These are phyloP conservation scores for Sporopachydermia lactativora DNA, from an alignment of 805 yeast genomes.

Conservation along the genomic window DNA sequence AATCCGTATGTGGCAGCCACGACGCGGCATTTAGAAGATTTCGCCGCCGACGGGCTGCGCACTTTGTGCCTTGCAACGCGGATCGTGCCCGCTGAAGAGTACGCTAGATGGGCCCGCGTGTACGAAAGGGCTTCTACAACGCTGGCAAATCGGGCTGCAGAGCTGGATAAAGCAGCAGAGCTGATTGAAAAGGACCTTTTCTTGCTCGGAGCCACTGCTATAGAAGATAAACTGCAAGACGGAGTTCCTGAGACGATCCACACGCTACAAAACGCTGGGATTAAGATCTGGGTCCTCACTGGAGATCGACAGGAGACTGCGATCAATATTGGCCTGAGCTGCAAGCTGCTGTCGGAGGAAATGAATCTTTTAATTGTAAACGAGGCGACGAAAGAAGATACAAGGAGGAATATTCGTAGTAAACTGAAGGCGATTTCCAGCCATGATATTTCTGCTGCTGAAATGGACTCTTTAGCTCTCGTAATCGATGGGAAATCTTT, in stretches of 20 bases:
- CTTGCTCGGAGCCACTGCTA: slow-evolving; percentile 92
- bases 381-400: slow-evolving; percentile 72
- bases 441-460: slow-evolving; percentile 52
- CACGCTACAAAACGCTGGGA: slow-evolving; percentile 90
- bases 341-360: slow-evolving; percentile 85
- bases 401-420: slow-evolving; percentile 53
- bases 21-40: slow-evolving; percentile 79
- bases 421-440: slow-evolving; percentile 63
- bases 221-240: slow-evolving; percentile 94
- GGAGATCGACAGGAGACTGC: slow-evolving; percentile 99
- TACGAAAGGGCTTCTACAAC: slow-evolving; percentile 78
- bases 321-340: slow-evolving; percentile 95
- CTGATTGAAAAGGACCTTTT: slow-evolving; percentile 67
- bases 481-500: slow-evolving; percentile 91
- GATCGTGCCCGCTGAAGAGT: slow-evolving; percentile 68
- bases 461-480: slow-evolving; percentile 68
- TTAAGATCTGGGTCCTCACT: slow-evolving; percentile 93
- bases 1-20: slow-evolving; percentile 81
- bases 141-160: slow-evolving; percentile 55
- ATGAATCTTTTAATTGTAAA: slow-evolving; percentile 87
- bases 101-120: slow-evolving; percentile 46
- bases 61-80: slow-evolving; percentile 87
- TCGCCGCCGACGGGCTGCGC: slow-evolving; percentile 91
- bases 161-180: slow-evolving; percentile 82
- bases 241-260: slow-evolving; percentile 98